These are phyloP conservation scores for Sordariomycetes sp. DNA, from an alignment of 2,329 filamentous ascomycete genomes.

Conservation along the genomic window DNA sequence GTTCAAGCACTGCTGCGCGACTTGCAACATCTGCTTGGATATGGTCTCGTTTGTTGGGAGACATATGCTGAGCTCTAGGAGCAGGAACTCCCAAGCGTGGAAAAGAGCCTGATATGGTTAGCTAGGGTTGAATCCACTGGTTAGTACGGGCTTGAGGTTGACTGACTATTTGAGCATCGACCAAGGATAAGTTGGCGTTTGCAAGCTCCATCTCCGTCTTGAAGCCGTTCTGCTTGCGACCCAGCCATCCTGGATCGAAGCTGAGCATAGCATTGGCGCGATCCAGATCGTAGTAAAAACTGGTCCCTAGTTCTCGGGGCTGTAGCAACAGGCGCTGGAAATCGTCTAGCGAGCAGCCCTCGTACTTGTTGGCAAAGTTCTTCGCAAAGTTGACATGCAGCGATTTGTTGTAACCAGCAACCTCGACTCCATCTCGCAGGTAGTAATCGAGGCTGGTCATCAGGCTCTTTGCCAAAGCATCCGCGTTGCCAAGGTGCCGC, in stretches of 20 bases:
- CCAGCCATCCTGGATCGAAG: slow-evolving; percentile 71
- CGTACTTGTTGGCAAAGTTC: slow-evolving; percentile 75
- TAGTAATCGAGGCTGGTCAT: slow-evolving; percentile 72
- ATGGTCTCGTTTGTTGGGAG: slow-evolving; percentile 44
- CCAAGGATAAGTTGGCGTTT: slow-evolving; percentile 83
- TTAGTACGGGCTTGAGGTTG: neutral
- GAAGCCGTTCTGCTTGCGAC: slow-evolving; percentile 63
- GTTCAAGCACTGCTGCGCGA: slow-evolving; percentile 67
- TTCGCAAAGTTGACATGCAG: slow-evolving; percentile 76
- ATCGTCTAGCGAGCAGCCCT: slow-evolving; percentile 61
- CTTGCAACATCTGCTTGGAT: slow-evolving; percentile 61
- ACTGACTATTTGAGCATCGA: slow-evolving; percentile 82
- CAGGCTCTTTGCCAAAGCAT: slow-evolving; percentile 59
- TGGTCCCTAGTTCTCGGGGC: slow-evolving; percentile 56
- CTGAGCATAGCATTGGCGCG: slow-evolving; percentile 67
- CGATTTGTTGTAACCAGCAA: slow-evolving; percentile 80
- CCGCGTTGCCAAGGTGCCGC: slow-evolving; percentile 62
- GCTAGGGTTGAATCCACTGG: slow-evolving; percentile 7
- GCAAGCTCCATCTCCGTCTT: slow-evolving; percentile 74
- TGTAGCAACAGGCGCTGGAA: slow-evolving; percentile 70
- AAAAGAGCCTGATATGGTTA: slow-evolving; percentile 56
- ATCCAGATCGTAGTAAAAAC: slow-evolving; percentile 78
- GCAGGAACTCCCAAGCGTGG: slow-evolving; percentile 80
- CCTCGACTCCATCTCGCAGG: slow-evolving; percentile 64
- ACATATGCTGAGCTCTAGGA: slow-evolving; percentile 69